Base-by-base conservation (phyloP, 805 yeast species). In the Barnettozyma vustinii region DNA sequence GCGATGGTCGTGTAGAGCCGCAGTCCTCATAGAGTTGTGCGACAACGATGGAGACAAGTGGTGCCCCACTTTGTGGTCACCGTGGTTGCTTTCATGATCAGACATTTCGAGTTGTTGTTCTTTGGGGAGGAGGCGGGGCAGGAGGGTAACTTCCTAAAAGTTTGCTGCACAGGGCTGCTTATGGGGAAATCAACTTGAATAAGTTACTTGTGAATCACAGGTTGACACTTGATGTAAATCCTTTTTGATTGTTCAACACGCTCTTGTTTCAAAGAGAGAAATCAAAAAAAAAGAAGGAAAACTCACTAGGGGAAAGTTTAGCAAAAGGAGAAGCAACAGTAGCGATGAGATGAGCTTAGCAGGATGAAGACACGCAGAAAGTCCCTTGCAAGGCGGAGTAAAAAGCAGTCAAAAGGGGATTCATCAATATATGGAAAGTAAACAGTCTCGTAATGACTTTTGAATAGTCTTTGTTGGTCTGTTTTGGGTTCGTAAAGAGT, bases 1-100 rank as follows among this genome's bases (percentile, higher is more conserved):
- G 51, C 80, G 70, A 56, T 76, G 80, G 57, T 76, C 80, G 52
- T 74, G 65, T 33, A 76, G 60, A 46, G 65, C 74, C 30, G 68
- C 72, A 1, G 74, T 70, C 44, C 63, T 67, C 64, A 70, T 63
- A 13, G 74, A 69, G 16, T 57, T 63, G 50, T 65, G 55, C 0
- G 71, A 66, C 15, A 58, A 58, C 8, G 52, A 55, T 5, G 52
- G 49, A 6, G 58, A 43, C 20, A 52, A n/a, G 19, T 37, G 40
- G 8, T 42, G 42, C 18, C 19, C 37, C 26, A 44, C 30, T 20
- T 42, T 44, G 41, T 40, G 42, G 42, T 52, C 48, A 21, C 44
- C 51, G 32, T 50, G 52, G 45, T 44, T 49, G 45, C 62, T 58
- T 43, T 61, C 65, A 48, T 53, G 58, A 51, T 61, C 65, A 23